Conservation (phyloP, 345 rosid species). For the Ceriops decandra region DNA sequence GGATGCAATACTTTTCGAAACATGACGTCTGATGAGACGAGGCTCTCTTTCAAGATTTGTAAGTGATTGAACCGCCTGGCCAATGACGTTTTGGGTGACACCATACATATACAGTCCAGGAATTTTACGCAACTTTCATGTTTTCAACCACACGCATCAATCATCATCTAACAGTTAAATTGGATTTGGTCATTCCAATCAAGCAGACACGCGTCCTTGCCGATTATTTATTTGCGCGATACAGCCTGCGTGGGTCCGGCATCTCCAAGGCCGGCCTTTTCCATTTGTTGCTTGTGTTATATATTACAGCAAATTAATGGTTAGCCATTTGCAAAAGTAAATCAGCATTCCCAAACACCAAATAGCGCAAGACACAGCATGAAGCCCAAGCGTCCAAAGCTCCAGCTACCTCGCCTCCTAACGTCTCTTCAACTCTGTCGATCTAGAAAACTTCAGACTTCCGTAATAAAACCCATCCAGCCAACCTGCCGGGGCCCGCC, state of each 20-base stretch:
- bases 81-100: too few relatives aligned
- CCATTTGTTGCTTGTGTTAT: neutral
- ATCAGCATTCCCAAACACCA: neutral
- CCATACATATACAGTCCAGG: neutral
- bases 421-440: constrained; percentile 47
- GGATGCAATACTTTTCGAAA: too few relatives aligned
- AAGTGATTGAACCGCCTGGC: too few relatives aligned
- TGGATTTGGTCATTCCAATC: constrained; percentile 27
- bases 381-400: constrained; percentile 44
- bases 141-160: neutral
- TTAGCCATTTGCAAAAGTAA: too few relatives aligned
- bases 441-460: constrained; percentile 17
- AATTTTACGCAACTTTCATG: constrained; percentile 21
- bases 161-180: constrained; percentile 1
- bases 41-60: too few relatives aligned
- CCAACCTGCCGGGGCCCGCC: neutral
- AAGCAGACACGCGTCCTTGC: neutral
- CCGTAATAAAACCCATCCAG: constrained; percentile 16
- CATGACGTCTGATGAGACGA: too few relatives aligned
- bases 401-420: constrained; percentile 33
- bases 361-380: neutral
- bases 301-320: too few relatives aligned
- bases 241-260: neutral
- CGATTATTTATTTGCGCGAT: neutral
- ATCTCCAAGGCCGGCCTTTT: constrained; percentile 26